A percentile compares a stretch with the other conserved stretches of the same genome.
phyloP scores from a whole-genome alignment of 768 basidiomycete genomes.

The Dacryopinax spathularia region DNA sequence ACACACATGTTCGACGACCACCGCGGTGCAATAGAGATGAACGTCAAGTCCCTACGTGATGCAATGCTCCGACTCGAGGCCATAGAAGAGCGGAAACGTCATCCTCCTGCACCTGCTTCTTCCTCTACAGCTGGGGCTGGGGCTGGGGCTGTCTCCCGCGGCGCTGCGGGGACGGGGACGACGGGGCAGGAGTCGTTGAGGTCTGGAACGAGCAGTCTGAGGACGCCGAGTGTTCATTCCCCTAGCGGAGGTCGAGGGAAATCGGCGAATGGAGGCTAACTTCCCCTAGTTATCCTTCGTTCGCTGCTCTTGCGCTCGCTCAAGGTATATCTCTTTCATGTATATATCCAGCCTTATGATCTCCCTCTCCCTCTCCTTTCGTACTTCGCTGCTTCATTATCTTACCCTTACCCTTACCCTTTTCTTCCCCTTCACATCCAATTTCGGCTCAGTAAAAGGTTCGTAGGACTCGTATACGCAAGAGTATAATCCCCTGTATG shows the following conservation, averaged over 20 bases:
- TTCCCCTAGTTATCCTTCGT: neutral
- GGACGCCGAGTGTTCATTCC: neutral
- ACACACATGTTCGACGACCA: conserved; percentile 57
- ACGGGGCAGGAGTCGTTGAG: neutral
- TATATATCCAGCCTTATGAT: neutral
- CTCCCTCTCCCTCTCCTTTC: neutral
- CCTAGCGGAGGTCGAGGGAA: neutral
- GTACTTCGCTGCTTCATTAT: too few species aligned
- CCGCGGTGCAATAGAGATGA: conserved; percentile 69
- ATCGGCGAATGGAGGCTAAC: neutral
- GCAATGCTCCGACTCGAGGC: conserved; percentile 72
- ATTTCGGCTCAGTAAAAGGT: too few species aligned
- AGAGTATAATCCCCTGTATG: neutral
- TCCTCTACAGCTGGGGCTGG: neutral
- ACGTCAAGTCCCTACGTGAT: conserved; percentile 70
- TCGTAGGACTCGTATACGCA: neutral
- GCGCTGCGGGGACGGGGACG: neutral
- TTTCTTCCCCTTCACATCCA: neutral
- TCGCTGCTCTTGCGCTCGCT: too few species aligned
- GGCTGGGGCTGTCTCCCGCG: neutral
- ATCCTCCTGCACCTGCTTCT: neutral
- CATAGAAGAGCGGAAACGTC: conserved; percentile 33
- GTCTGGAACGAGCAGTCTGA: neutral
- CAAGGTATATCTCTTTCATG: neutral
- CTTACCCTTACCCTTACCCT: neutral